A percentile compares a stretch with the other conserved stretches of the same genome.
Evolutionary conservation across 1,139 yeast species (phyloP).

Genomic region (Blastobotrys persicus): DNA sequence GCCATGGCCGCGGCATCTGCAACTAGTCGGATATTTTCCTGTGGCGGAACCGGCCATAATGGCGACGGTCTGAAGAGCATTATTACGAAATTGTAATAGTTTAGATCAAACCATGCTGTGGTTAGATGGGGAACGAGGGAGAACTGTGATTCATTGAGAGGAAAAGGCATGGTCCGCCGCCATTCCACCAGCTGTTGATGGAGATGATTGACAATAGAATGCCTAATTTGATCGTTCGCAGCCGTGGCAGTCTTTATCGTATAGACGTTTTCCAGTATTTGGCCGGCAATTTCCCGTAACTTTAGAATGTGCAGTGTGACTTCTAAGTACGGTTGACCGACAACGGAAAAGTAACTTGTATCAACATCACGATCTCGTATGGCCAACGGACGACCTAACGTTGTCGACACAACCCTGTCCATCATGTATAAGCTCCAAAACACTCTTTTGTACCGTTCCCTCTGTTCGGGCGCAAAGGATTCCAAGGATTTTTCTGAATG

Average conservation of each 20-base stretch:
- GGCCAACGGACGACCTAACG: slow-evolving; percentile 30
- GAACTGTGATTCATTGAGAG: slow-evolving; percentile 23
- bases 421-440: slow-evolving; percentile 31
- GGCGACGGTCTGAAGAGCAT: slow-evolving; percentile 31
- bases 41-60: slow-evolving; percentile 25
- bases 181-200: slow-evolving; percentile 26
- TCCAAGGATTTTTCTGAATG: slow-evolving; percentile 44
- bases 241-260: slow-evolving; percentile 12
- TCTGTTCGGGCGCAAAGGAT: slow-evolving; percentile 22
- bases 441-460: slow-evolving; percentile 26
- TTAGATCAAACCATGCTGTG: slow-evolving; percentile 29
- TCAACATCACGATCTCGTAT: slow-evolving; percentile 29
- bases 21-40: slow-evolving; percentile 19
- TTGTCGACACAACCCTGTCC: slow-evolving; percentile 30
- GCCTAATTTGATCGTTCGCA: slow-evolving; percentile 10
- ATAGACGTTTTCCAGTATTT: slow-evolving; percentile 25
- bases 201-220: slow-evolving; percentile 19
- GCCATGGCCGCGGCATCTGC: slow-evolving; percentile 25
- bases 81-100: slow-evolving; percentile 28
- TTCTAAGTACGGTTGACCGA: slow-evolving; percentile 18
- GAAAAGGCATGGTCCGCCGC: slow-evolving; percentile 27
- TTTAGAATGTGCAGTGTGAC: slow-evolving; percentile 26
- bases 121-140: slow-evolving; percentile 24
- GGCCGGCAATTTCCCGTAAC: slow-evolving; percentile 26
- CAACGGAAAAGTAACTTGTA: slow-evolving; percentile 14